Conservation (phyloP, 495 filamentous ascomycete genomes). For the Penicillium tannophilum region DNA sequence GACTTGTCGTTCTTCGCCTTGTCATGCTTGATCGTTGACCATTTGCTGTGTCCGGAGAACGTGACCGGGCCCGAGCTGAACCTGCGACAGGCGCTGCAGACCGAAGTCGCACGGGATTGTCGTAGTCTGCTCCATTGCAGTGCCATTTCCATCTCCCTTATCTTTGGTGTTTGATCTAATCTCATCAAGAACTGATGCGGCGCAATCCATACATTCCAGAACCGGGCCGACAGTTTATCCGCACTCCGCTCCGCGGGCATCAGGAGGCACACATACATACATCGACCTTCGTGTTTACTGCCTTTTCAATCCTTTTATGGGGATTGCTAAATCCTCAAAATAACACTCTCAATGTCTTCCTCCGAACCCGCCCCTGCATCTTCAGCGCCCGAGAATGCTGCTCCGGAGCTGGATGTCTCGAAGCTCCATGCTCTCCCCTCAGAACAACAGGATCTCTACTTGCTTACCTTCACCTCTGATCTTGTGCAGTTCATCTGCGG, state of each 20-base stretch:
- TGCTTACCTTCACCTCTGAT: constrained; percentile 84
- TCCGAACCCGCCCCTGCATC: constrained; percentile 34
- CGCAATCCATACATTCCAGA: constrained; percentile 20
- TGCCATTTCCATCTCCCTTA: constrained; percentile 17
- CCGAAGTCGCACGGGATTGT: background rate
- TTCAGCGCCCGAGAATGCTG: constrained; percentile 36
- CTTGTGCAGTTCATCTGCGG: constrained; percentile 77
- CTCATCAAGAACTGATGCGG: constrained; percentile 4
- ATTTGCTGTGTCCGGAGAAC: constrained; percentile 80
- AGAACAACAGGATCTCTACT: constrained; percentile 93
- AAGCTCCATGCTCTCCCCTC: constrained; percentile 89
- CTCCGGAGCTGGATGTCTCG: constrained; percentile 73
- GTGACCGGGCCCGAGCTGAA: constrained; percentile 55
- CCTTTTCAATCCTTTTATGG: constrained; percentile 22
- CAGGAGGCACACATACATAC: constrained; percentile 26
- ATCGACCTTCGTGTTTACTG: constrained; percentile 11
- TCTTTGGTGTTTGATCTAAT: background rate
- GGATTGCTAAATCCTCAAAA: constrained; percentile 22
- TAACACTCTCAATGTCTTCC: constrained; percentile 42
- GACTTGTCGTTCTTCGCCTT: constrained; percentile 77
- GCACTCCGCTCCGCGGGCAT: constrained; percentile 36
- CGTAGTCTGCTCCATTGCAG: constrained; percentile 20
- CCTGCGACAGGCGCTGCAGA: constrained; percentile 28
- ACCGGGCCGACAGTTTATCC: constrained; percentile 43
- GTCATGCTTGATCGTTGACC: constrained; percentile 94